Conservation (phyloP, 2,329 filamentous ascomycete species). For the Alternaria solani region DNA sequence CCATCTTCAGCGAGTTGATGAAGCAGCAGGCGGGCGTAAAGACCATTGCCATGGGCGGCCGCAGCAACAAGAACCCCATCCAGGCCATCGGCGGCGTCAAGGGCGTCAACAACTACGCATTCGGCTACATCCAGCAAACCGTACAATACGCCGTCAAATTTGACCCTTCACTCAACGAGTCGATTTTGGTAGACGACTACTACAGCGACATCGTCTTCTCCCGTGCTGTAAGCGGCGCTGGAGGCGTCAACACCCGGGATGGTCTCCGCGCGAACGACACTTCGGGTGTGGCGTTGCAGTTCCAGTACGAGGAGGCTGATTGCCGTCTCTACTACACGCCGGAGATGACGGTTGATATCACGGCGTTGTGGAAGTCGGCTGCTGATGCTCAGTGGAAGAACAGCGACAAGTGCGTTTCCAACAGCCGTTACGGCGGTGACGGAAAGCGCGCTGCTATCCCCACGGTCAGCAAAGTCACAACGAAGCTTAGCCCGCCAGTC, state of each 20-base stretch:
- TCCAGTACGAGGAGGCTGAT: conserved; percentile 51
- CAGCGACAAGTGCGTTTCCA: conserved; percentile 42
- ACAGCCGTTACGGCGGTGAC: conserved; percentile 22
- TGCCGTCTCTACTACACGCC: conserved; percentile 53
- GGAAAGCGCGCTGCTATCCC: conserved; percentile 26
- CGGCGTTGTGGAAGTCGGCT: conserved; percentile 50
- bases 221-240: conserved; percentile 27
- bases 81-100: conserved; percentile 65
- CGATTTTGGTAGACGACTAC: conserved; percentile 39
- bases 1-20: conserved; percentile 65
- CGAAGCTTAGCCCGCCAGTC: conserved; percentile 29
- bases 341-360: conserved; percentile 52
- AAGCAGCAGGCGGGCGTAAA: conserved; percentile 62
- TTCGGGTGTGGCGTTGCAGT: conserved; percentile 47
- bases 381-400: conserved; percentile 48
- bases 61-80: conserved; percentile 56
- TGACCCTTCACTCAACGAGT: conserved; percentile 35
- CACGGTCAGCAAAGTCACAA: conserved; percentile 30
- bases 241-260: conserved; percentile 48
- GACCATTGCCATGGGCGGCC: conserved; percentile 62
- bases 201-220: conserved; percentile 34
- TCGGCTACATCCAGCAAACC: conserved; percentile 40
- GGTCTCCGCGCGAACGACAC: conserved; percentile 44
- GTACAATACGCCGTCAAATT: conserved; percentile 33
- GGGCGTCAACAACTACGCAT: conserved; percentile 54